Percentiles rank a stretch among this genome's conserved stretches.
Conservation (phyloP, 1,139 yeast species). For the Suhomyces wounanorum region DNA sequence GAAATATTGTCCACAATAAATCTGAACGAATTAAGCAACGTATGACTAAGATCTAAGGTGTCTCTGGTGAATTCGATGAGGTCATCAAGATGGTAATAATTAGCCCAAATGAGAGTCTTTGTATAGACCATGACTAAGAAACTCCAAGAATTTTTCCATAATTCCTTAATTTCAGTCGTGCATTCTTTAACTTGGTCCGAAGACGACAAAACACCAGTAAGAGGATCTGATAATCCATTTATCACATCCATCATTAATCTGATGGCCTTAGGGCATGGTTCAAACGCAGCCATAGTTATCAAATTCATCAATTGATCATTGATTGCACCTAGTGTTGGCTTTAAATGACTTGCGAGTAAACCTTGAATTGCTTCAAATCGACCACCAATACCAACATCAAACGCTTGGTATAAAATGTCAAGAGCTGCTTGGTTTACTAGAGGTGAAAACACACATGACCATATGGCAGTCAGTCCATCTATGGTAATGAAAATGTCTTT, state of each 20-base stretch:
- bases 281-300: conserved; percentile 54
- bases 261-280: conserved; percentile 76
- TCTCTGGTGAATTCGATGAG: conserved; percentile 85
- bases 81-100: conserved; percentile 53
- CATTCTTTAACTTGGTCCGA: conserved; percentile 13
- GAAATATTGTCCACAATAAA: conserved; percentile 41
- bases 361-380: conserved; percentile 70
- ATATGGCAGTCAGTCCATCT: conserved; percentile 52
- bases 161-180: conserved; percentile 27
- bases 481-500: conserved; percentile 29
- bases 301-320: conserved; percentile 48
- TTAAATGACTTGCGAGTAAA: conserved; percentile 46
- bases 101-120: conserved; percentile 75
- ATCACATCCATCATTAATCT: conserved; percentile 75
- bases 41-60: conserved; percentile 75
- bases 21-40: conserved; percentile 64
- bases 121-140: conserved; percentile 69
- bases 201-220: conserved; percentile 47
- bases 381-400: conserved; percentile 58
- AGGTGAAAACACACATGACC: conserved; percentile 71
- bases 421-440: conserved; percentile 66
- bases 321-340: conserved; percentile 50
- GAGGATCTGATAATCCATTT: conserved; percentile 64
- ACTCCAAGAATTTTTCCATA: conserved; percentile 74
- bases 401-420: conserved; percentile 72